phyloP scores from a whole-genome alignment of 371 early-diverging fungal species.

The Nematocida displodere region DNA sequence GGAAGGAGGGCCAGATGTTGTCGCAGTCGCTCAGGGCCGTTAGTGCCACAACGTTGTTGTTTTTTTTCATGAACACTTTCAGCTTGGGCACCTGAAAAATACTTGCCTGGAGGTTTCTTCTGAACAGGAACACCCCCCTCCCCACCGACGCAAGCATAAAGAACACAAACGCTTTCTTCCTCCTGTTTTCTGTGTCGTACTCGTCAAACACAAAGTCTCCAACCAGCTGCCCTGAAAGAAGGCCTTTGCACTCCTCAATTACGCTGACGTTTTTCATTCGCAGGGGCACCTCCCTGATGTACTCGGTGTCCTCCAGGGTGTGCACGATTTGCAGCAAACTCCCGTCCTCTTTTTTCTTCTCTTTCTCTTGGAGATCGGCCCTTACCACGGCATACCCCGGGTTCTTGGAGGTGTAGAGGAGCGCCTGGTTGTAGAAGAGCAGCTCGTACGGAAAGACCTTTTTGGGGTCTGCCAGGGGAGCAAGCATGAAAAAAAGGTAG shows the following conservation, averaged over 20 bases:
- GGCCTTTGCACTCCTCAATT: conserved; percentile 48
- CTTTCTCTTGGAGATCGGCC: not conserved
- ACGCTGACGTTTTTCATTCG: conserved; percentile 2
- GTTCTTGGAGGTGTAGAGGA: conserved; percentile 12
- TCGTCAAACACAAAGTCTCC: conserved; percentile 51
- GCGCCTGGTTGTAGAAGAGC: not conserved
- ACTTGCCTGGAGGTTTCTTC: conserved; percentile 18
- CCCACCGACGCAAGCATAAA: conserved; percentile 25
- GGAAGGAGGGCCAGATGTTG: conserved; percentile 49
- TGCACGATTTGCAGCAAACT: not conserved
- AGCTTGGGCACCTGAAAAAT: conserved; percentile 39
- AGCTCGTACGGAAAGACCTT: conserved; percentile 31
- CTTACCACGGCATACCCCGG: conserved; percentile 20
- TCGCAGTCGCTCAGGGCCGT: conserved; percentile 32
- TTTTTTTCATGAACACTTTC: conserved; percentile 46
- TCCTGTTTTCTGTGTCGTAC: conserved; percentile 49
- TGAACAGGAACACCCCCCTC: conserved; percentile 25
- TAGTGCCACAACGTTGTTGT: conserved; percentile 20
- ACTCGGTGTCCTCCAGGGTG: conserved; percentile 48
- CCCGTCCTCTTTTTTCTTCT: not conserved
- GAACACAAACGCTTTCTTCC: conserved; percentile 47
- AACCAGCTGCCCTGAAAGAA: conserved; percentile 31
- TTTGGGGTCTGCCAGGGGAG: not conserved
- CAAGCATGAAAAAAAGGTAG: conserved; percentile 22
- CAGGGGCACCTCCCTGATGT: conserved; percentile 6